Base-by-base conservation (phyloP, 2,329 filamentous ascomycete species). In the Bipolaris sorokiniana region DNA sequence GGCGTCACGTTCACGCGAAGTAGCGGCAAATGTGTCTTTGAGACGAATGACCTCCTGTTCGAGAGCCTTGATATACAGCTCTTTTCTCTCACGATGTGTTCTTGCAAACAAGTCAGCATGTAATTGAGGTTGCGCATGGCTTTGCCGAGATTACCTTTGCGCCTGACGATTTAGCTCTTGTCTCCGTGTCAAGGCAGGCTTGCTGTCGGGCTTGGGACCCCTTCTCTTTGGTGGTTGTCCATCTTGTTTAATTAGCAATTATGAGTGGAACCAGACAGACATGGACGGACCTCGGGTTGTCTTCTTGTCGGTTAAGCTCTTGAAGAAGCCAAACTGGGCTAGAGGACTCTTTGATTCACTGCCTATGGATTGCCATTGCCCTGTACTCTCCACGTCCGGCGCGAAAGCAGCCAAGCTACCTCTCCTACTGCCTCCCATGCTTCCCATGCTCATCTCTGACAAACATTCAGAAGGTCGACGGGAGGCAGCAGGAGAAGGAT, bases 141-240 rank as follows among this genome's bases (percentile, higher is more conserved):
- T 15, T 15, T 22, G 33, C 47, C 48, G 10, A 40, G n/a, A 51
- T 7, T 86, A 96, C 93, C 93, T 89, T 78, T 98, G 95, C 28
- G 95, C 95, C 79, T 98, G 94, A 62, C 95, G 87, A 74, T 98
- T 98, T 59, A 98, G 81, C 77, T 98, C 94, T 74, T 98, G 95
- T 63, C 94, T 87, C 61, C 94, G 85, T 18, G 94, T 98, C 69
- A 97, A 80, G 42, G 95, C 94, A 16, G 95, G 95, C 74, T 96
- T 97, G 81, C 90, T 96, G 76, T 98, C 95, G 18, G 95, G 95
- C 76, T 98, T 98, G 0, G 95, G 95, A 1, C 95, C 95, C 76
- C 95, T 87, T 65, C 91, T 87, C 79, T 98, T 99, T 2, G 91
- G 87, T 7, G 90, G 84, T 71, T 95, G 89, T 44, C 92, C 93